Evolutionary conservation across 129 eudicot species (phyloP).

Genomic region (Arctium minus): DNA sequence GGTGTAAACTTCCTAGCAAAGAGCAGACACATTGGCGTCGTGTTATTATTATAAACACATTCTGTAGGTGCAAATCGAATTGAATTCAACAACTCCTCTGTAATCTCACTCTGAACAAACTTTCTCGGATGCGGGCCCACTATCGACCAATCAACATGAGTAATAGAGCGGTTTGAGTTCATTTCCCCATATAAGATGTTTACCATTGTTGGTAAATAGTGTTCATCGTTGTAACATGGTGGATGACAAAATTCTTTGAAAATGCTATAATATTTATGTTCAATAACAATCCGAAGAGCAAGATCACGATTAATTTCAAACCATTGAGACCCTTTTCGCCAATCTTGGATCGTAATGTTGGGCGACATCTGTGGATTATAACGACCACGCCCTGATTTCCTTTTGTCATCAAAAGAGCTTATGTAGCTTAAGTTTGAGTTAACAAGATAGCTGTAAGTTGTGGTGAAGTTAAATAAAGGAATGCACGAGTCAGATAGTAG

Average conservation of each 20-base stretch:
- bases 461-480: slow-evolving; percentile 38
- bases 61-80: slow-evolving; percentile 21
- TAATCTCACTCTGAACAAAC: slow-evolving; percentile 9
- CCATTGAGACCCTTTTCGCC: slow-evolving; percentile 32
- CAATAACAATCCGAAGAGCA: slow-evolving; percentile 22
- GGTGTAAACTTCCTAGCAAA: slow-evolving; percentile 41
- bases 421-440: slow-evolving; percentile 31
- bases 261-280: slow-evolving; percentile 22
- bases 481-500: slow-evolving; percentile 40
- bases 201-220: slow-evolving; percentile 36
- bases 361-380: slow-evolving; percentile 39
- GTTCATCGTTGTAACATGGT: slow-evolving; percentile 40
- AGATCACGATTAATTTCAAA: slow-evolving; percentile 29
- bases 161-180: slow-evolving; percentile 28
- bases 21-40: slow-evolving; percentile 26
- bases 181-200: slow-evolving; percentile 20
- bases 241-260: slow-evolving; percentile 37
- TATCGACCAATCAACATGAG: slow-evolving; percentile 34
- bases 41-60: slow-evolving; percentile 25
- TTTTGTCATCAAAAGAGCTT: slow-evolving; percentile 25
- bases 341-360: slow-evolving; percentile 24
- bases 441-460: slow-evolving; percentile 27
- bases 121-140: slow-evolving; percentile 35
- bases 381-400: slow-evolving; percentile 36
- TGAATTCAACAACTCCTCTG: slow-evolving; percentile 31